phyloP scores from a whole-genome alignment of 768 basidiomycete genomes.

The Russula olivacea region DNA sequence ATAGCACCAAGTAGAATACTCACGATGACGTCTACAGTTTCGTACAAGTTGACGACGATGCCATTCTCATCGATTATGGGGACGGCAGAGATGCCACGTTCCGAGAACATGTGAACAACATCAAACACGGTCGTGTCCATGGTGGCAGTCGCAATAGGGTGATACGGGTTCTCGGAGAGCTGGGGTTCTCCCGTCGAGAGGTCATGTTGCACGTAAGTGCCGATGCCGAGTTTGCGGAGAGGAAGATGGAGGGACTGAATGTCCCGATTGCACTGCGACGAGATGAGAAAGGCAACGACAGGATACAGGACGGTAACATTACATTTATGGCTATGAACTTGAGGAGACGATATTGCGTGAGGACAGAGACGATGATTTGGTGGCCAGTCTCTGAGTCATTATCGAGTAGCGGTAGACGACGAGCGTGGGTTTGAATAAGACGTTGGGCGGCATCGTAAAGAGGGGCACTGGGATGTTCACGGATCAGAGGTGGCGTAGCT shows the following conservation, averaged over 20 bases:
- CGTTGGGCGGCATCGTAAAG: conserved; percentile 86
- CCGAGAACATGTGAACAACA: conserved; percentile 98
- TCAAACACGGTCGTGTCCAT: conserved; percentile 91
- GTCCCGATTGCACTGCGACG: conserved; percentile 74
- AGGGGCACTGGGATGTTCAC: conserved; percentile 81
- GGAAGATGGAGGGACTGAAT: conserved; percentile 74
- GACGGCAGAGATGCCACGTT: conserved; percentile 91
- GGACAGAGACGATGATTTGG: conserved; percentile 90
- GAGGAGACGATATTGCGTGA: conserved; percentile 96
- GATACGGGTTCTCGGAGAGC: conserved; percentile 69
- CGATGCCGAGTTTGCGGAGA: conserved; percentile 83
- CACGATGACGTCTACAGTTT: conserved; percentile 98
- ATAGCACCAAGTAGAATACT: conserved; percentile 29
- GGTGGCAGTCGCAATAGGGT: conserved; percentile 89
- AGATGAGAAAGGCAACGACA: conserved; percentile 1
- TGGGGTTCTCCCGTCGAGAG: conserved; percentile 43
- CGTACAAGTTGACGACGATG: conserved; percentile 91
- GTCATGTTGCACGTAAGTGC: conserved; percentile 70
- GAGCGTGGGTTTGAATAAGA: conserved; percentile 92
- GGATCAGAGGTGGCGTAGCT: conserved; percentile 82
- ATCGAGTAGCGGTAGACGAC: conserved; percentile 90
- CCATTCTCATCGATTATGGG: conserved; percentile 93
- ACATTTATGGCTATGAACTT: conserved; percentile 99
- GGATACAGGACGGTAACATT: conserved; percentile 28
- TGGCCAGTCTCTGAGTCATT: conserved; percentile 90